Evolutionary conservation across 2,329 filamentous ascomycete genomes (phyloP).

Genomic region (Clonostachys rosea): DNA sequence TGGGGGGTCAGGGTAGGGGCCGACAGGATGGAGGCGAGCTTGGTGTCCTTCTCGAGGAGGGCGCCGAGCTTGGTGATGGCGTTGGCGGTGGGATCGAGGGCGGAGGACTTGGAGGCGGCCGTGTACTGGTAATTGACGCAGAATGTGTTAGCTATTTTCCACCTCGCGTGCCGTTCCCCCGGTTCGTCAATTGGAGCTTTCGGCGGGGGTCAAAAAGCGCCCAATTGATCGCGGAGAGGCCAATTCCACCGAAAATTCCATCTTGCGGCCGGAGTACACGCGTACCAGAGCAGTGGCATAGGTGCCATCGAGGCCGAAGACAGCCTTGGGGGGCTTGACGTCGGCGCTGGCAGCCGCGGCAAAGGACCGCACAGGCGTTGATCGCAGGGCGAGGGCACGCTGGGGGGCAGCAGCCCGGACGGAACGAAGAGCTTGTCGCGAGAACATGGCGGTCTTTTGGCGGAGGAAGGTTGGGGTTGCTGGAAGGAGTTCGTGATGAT

Average conservation of each 20-base stretch:
- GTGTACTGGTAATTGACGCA: conserved; percentile 66
- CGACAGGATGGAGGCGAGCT: conserved; percentile 70
- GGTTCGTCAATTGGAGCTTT: neutral
- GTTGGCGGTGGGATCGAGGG: conserved; percentile 81
- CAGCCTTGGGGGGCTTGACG: conserved; percentile 78
- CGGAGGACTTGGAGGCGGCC: conserved; percentile 81
- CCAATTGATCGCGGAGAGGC: neutral
- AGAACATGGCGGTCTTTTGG: conserved; percentile 41
- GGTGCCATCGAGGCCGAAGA: conserved; percentile 96
- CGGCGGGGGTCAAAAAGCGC: neutral
- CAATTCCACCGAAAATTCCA: neutral
- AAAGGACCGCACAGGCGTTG: conserved; percentile 70
- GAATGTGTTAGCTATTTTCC: neutral
- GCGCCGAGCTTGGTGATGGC: conserved; percentile 67
- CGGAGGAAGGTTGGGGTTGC: neutral
- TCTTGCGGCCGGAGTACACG: conserved; percentile 1
- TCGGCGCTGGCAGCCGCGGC: conserved; percentile 67
- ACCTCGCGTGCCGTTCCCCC: neutral
- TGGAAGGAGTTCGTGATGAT: conserved; percentile 11
- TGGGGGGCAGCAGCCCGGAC: conserved; percentile 56
- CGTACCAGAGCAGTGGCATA: conserved; percentile 98
- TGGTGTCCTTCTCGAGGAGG: conserved; percentile 76
- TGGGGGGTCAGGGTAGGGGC: conserved; percentile 72
- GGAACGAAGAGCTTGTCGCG: conserved; percentile 54
- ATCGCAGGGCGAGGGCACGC: conserved; percentile 35